A percentile compares a stretch with the other conserved stretches of the same genome.
Conservation (phyloP, 2,329 filamentous ascomycete genomes). For the Colletotrichum theobromicola region DNA sequence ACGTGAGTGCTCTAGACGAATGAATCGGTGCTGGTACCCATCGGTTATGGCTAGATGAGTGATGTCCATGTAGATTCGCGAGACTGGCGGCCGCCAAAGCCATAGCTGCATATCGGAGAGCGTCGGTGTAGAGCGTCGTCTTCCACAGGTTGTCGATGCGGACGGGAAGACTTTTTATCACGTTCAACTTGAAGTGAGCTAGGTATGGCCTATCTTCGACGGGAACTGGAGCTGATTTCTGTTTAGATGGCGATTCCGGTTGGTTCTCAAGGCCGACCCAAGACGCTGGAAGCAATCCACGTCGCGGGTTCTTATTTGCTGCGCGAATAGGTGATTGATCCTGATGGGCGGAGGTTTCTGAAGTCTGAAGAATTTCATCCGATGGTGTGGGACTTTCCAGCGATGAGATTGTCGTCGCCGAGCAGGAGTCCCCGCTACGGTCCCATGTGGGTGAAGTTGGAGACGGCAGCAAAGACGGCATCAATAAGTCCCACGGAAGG, state of each 20-base stretch:
- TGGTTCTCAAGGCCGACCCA: background rate
- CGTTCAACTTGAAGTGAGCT: background rate
- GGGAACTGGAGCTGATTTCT: background rate
- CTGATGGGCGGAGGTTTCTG: background rate
- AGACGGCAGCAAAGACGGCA: background rate
- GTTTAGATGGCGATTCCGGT: background rate
- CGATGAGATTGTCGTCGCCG: background rate
- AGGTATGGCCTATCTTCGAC: background rate
- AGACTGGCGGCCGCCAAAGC: background rate
- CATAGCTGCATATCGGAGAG: background rate
- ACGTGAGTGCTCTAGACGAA: background rate
- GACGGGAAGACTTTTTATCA: background rate
- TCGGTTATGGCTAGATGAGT: background rate
- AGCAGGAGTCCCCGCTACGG: background rate
- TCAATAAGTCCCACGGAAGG: background rate
- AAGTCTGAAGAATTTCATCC: background rate
- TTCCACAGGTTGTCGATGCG: background rate
- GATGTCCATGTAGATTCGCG: background rate
- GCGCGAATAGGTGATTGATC: background rate
- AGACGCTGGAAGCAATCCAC: background rate
- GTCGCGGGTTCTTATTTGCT: background rate
- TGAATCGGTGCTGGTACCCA: background rate
- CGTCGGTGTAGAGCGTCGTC: background rate
- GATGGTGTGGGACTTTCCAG: background rate
- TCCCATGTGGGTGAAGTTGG: background rate